Conservation (phyloP, 1,284 basidiomycete genomes). For the Ganoderma sinense region DNA sequence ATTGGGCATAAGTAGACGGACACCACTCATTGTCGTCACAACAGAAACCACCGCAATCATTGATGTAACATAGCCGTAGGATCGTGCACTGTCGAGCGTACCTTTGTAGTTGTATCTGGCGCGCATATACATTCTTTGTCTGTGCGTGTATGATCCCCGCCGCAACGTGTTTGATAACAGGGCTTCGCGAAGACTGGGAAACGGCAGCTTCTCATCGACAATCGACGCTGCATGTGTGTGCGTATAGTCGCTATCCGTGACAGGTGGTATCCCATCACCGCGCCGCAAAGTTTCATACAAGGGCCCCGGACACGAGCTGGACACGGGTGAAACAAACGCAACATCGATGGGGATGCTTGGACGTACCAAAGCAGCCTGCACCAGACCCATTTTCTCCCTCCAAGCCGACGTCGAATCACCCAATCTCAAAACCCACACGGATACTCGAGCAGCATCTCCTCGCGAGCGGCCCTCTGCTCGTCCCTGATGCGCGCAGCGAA, state of each 20-base stretch:
- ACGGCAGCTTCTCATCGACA: background rate
- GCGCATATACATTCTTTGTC: background rate
- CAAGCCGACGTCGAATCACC: too few relatives aligned
- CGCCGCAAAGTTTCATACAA: background rate
- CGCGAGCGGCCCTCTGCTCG: background rate
- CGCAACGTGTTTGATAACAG: background rate
- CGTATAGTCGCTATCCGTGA: background rate
- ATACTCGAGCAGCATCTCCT: slow-evolving; percentile 7
- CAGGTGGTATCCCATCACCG: background rate
- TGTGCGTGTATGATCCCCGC: background rate
- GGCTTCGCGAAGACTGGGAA: background rate
- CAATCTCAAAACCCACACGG: slow-evolving; percentile 4
- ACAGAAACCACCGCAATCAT: slow-evolving; percentile 9
- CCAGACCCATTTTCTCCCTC: too few relatives aligned
- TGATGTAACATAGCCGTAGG: slow-evolving; percentile 13
- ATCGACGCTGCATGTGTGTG: background rate
- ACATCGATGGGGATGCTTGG: background rate
- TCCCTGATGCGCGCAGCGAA: background rate
- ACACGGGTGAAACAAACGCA: background rate
- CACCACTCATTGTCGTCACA: slow-evolving; percentile 6
- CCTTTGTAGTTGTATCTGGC: slow-evolving; percentile 1
- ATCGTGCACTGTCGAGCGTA: background rate
- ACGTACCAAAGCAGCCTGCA: background rate
- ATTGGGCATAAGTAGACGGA: slow-evolving; percentile 15
- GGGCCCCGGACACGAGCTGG: background rate